Evolutionary conservation across 108 stramenopile genomes (phyloP), one percentile per base, ranked within the genome.

Genomic region (Fragilariopsis cylindrus): DNA sequence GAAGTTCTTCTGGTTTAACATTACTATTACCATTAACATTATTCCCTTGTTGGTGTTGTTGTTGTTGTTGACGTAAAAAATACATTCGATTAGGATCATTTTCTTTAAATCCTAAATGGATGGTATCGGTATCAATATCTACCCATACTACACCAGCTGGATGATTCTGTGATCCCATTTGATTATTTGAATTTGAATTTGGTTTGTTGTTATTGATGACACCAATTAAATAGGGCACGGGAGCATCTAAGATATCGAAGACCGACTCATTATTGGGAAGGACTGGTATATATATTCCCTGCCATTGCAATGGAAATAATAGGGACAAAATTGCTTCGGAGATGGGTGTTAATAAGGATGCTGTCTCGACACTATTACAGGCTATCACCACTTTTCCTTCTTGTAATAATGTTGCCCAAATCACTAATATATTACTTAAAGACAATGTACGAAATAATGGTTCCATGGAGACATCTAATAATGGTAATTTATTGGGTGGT

Each of bases 261-360:
- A 63, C 62, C 7, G 62, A 60, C 0, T 63, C 62, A 13, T 63
- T 42, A 41, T 71, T 70, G 21, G 95, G 95, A 79, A 96, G 78
- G 44, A 96, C 71, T 4, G 95, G 95, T 43, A 94, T 72, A 48
- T 84, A 84, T 43, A 84, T 74, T 18, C 83, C 83, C 16, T 84
- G 79, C 94, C 92, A 97, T 57, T 83, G 83, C 50, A 97, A 84
- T 16, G 96, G 96, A 77, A 93, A 95, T 39, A 95, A 77, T 4
- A 97, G 73, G 30, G 82, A 76, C 30, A 87, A 57, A 16, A 97
- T 78, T 2, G 90, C 93, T 80, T 97, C 96, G 43, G 88, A 84
- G 19, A 85, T 69, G 4, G 96, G 93, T 19, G 87, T 82, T 70
- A 97, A 76, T 5, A 96, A 53, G 48, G 88, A 68, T 50, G 73